A percentile compares a stretch with the other conserved stretches of the same genome.
Evolutionary conservation across 2,329 filamentous ascomycete species (phyloP).

Genomic region (Penicillium sp.): DNA sequence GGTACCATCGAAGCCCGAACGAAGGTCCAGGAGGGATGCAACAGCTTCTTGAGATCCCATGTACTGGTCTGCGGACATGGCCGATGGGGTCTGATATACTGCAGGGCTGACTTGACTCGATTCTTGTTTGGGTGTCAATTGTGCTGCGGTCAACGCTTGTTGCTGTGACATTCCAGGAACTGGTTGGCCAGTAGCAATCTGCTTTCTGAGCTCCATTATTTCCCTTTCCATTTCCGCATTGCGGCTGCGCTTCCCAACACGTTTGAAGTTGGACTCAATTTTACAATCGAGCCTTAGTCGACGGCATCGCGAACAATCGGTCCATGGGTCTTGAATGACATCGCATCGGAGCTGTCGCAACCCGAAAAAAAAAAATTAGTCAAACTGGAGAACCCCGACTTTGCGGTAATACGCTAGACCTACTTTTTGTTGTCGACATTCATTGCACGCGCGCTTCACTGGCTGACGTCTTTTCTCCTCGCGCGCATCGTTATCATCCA

Average conservation of each 20-base stretch:
- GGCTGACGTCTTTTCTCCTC: constrained; percentile 47
- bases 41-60: constrained; percentile 52
- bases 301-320: constrained; percentile 60
- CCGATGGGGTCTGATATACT: constrained; percentile 37
- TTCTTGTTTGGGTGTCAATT: constrained; percentile 38
- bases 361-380: constrained; percentile 9
- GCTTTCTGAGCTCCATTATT: constrained; percentile 51
- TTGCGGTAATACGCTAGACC: background rate
- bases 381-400: background rate
- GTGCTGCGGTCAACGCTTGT: constrained; percentile 25
- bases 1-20: constrained; percentile 46
- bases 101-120: constrained; percentile 36
- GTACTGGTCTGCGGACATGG: constrained; percentile 42
- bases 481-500: constrained; percentile 43
- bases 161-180: constrained; percentile 22
- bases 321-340: constrained; percentile 63
- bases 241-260: constrained; percentile 64
- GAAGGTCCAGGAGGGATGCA: constrained; percentile 50
- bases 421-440: constrained; percentile 69
- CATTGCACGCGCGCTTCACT: constrained; percentile 65
- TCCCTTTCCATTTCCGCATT: constrained; percentile 64
- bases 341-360: constrained; percentile 61
- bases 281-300: constrained; percentile 63
- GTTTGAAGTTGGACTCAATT: constrained; percentile 68
- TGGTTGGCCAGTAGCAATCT: constrained; percentile 41